Conservation (phyloP, 306 rosid species). For the Quercus parvula region DNA sequence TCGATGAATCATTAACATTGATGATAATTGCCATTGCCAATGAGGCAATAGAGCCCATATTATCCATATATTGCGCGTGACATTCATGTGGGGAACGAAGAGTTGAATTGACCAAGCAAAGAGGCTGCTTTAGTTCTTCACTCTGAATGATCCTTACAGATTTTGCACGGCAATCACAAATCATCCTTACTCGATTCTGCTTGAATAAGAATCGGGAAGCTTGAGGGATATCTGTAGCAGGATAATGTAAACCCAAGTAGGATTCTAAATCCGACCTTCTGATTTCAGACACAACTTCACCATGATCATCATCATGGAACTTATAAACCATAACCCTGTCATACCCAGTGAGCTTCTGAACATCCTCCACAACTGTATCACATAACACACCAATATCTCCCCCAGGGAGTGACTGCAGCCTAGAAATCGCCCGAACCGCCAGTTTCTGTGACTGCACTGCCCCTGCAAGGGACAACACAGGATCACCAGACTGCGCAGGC, state of each 20-base stretch:
- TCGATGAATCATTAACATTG: conserved; percentile 42
- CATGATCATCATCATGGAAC: conserved; percentile 88
- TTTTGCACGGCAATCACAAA: conserved; percentile 70
- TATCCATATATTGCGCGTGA: conserved; percentile 69
- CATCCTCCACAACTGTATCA: conserved; percentile 70
- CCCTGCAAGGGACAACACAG: conserved; percentile 72
- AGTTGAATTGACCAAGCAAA: conserved; percentile 81
- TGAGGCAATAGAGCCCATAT: conserved; percentile 78
- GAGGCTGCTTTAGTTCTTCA: conserved; percentile 55
- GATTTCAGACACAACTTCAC: conserved; percentile 82
- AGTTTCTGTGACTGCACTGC: conserved; percentile 84
- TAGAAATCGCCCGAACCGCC: conserved; percentile 76
- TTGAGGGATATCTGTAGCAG: conserved; percentile 81
- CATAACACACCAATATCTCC: conserved; percentile 65
- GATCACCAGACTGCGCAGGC: conserved; percentile 59
- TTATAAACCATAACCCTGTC: conserved; percentile 88
- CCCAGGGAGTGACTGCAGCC: conserved; percentile 73
- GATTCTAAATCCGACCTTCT: conserved; percentile 72
- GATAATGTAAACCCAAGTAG: conserved; percentile 77
- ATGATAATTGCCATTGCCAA: conserved; percentile 62
- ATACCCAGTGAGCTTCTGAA: conserved; percentile 79
- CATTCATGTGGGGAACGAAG: conserved; percentile 75
- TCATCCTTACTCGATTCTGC: conserved; percentile 72
- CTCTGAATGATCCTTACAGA: conserved; percentile 58
- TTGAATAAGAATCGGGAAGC: conserved; percentile 80